These are phyloP conservation scores for Kazachstania sp. DNA, from an alignment of 1,139 yeast species.

Conservation along the genomic window DNA sequence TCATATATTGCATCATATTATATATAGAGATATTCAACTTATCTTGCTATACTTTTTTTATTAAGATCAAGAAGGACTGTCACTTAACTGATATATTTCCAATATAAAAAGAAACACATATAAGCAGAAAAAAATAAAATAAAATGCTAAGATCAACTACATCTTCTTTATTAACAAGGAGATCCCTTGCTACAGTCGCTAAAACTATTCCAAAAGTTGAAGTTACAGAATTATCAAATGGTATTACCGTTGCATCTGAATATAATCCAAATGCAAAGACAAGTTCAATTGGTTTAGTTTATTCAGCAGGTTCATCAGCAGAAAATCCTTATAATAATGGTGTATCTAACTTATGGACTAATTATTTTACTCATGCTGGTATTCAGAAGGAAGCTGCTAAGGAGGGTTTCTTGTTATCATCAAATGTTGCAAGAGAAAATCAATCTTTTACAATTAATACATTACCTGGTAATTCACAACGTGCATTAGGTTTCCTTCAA, in stretches of 20 bases:
- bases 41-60: no score
- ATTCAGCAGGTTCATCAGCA: slow-evolving; percentile 69
- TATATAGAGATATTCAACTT: no score
- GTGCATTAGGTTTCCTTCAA: slow-evolving; percentile 26
- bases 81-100: not conserved
- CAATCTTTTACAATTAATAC: slow-evolving; percentile 48
- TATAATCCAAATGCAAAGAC: slow-evolving; percentile 46
- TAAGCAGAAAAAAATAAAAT: not conserved
- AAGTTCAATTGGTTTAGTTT: slow-evolving; percentile 59
- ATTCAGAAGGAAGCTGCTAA: slow-evolving; percentile 30
- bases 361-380: slow-evolving; percentile 34
- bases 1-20: no score
- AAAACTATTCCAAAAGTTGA: slow-evolving; percentile 23
- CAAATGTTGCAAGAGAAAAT: slow-evolving; percentile 44
- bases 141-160: slow-evolving; percentile 6
- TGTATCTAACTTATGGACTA: slow-evolving; percentile 57
- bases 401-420: slow-evolving; percentile 41
- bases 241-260: slow-evolving; percentile 65
- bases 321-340: slow-evolving; percentile 78
- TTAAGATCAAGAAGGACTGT: no score
- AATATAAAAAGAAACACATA: no score
- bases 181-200: slow-evolving; percentile 5
- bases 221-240: slow-evolving; percentile 64
- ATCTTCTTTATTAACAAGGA: not conserved
- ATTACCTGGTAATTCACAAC: slow-evolving; percentile 21